These are phyloP conservation scores for Nephelium lappaceum DNA, from an alignment of 345 rosid species.

Conservation along the genomic window DNA sequence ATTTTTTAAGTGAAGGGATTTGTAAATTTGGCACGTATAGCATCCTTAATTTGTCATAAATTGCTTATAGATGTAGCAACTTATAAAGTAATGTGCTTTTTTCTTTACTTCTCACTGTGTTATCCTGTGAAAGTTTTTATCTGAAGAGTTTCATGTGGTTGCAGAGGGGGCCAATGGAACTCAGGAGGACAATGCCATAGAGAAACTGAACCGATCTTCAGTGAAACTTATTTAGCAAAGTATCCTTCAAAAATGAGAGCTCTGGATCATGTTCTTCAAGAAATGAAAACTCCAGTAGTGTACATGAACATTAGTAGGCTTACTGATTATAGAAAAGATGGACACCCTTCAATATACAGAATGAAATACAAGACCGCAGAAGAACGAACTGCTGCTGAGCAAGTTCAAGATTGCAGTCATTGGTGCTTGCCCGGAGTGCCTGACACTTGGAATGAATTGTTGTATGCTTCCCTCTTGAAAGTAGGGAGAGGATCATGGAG, in stretches of 20 bases:
- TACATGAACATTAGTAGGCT: constrained; percentile 81
- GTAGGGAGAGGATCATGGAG: constrained; percentile 45
- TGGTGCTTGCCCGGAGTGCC: constrained; percentile 97
- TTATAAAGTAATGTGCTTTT: neutral
- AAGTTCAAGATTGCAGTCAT: constrained; percentile 87
- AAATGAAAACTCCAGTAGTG: constrained; percentile 62
- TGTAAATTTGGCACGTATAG: neutral
- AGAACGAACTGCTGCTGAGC: constrained; percentile 52
- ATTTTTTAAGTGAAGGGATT: neutral
- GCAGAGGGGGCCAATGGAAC: constrained; percentile 90
- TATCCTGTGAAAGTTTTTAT: neutral
- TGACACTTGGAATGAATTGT: constrained; percentile 84
- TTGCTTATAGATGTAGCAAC: neutral
- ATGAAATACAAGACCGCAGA: constrained; percentile 47
- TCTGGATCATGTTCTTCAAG: constrained; percentile 52
- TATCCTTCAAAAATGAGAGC: constrained; percentile 90
- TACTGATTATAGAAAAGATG: constrained; percentile 83
- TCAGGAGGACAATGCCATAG: constrained; percentile 86
- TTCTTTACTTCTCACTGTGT: neutral
- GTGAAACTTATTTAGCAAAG: constrained; percentile 50
- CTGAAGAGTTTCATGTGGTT: constrained; percentile 21
- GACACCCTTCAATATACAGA: constrained; percentile 80
- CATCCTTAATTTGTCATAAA: neutral
- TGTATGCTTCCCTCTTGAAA: constrained; percentile 72
- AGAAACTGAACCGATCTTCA: constrained; percentile 73